Conservation (phyloP, 148 eudicot species). For the Mesembryanthemum crystallinum region DNA sequence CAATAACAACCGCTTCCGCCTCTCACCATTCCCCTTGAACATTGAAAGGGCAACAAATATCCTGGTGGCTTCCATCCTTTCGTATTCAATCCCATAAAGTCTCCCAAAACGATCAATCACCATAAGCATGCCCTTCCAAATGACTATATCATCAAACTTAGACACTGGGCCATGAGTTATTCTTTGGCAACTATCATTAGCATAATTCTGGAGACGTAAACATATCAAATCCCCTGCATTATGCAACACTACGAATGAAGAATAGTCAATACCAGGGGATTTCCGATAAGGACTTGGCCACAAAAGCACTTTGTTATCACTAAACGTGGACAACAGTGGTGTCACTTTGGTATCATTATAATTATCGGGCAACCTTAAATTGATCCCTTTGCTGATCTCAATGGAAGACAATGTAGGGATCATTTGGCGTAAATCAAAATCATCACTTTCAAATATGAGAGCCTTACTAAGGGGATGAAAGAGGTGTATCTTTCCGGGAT, state of each 20-base stretch:
- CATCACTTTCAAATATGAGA: not conserved
- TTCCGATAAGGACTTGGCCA: not conserved
- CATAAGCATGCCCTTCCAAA: not conserved
- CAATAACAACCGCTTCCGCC: constrained; percentile 2
- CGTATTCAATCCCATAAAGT: not conserved
- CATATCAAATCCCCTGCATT: not conserved
- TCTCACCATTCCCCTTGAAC: not conserved
- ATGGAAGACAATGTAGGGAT: not conserved
- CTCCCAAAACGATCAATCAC: constrained; percentile 8
- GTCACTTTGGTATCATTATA: no score
- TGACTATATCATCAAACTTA: constrained; percentile 15
- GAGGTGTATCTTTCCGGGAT: not conserved
- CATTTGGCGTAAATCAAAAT: not conserved
- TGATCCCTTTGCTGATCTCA: not conserved
- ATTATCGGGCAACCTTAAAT: not conserved
- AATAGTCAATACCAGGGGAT: no score
- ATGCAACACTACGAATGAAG: not conserved
- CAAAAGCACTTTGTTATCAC: not conserved
- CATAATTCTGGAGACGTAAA: no score
- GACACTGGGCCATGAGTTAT: constrained; percentile 1
- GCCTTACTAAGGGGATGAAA: not conserved
- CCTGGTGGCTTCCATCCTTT: not conserved
- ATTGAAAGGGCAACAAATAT: no score
- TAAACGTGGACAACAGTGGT: no score
- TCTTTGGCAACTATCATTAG: no score